Percentiles rank a stretch among this genome's conserved stretches.
phyloP scores from a whole-genome alignment of 148 eudicot genomes.

The Talinum fruticosum region DNA sequence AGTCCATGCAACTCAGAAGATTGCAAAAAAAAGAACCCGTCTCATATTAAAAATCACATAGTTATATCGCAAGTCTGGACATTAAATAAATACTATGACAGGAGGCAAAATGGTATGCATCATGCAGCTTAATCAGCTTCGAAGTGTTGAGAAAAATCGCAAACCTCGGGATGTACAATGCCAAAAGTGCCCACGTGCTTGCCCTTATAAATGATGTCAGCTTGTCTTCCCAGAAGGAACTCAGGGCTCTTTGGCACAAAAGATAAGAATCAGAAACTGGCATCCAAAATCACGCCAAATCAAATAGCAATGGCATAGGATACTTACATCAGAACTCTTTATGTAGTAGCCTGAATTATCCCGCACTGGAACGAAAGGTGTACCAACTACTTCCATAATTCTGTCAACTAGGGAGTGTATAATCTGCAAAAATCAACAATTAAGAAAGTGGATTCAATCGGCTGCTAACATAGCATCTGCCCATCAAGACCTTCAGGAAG shows the following conservation, averaged over 20 bases:
- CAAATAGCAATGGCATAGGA: not conserved
- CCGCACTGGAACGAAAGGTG: constrained; percentile 62
- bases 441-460: not conserved
- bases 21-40: not conserved
- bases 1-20: not conserved
- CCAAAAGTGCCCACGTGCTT: constrained; percentile 80
- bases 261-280: constrained; percentile 1
- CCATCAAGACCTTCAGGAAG: not conserved
- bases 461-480: not conserved
- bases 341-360: constrained; percentile 77
- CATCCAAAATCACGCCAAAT: not conserved
- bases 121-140: constrained; percentile 4
- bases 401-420: constrained; percentile 88
- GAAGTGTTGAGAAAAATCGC: not conserved
- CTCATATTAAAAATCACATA: constrained; percentile 1
- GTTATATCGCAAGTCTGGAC: not conserved
- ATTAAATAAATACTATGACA: not conserved
- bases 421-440: constrained; percentile 45
- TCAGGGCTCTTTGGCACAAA: constrained; percentile 60
- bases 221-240: constrained; percentile 84
- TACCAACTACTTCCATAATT: constrained; percentile 79
- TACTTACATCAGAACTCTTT: constrained; percentile 64
- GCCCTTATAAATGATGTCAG: constrained; percentile 77
- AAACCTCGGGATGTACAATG: constrained; percentile 95
- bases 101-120: not conserved